Evolutionary conservation across 352 stramenopile genomes (phyloP).

Genomic region (Phytopythium delawarense): DNA sequence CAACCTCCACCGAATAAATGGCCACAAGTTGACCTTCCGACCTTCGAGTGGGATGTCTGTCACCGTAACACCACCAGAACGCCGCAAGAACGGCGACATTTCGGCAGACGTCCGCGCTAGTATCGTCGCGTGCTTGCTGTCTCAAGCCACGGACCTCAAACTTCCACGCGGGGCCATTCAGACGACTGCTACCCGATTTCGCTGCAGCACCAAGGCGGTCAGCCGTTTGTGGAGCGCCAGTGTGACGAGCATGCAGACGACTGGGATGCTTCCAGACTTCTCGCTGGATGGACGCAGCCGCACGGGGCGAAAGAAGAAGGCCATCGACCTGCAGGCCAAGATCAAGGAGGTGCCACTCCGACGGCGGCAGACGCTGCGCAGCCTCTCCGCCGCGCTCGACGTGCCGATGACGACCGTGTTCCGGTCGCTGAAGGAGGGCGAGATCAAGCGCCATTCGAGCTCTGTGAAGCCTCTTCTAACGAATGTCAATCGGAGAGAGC

Average conservation of each 20-base stretch:
- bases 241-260: not conserved
- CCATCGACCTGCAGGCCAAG: not conserved
- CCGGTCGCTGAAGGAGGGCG: not conserved
- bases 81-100: not conserved
- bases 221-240: not conserved
- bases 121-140: not conserved
- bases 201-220: not conserved
- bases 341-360: not conserved
- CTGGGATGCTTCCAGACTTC: not conserved
- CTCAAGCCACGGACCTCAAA: not conserved
- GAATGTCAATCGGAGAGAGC: slow-evolving; percentile 2
- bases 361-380: not conserved
- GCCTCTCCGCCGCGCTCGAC: not conserved
- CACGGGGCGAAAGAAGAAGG: not conserved
- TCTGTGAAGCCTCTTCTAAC: slow-evolving; percentile 6
- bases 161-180: not conserved
- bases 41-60: not conserved
- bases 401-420: not conserved
- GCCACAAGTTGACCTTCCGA: not conserved
- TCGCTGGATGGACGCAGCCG: not conserved
- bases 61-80: not conserved
- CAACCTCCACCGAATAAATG: not conserved
- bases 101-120: not conserved
- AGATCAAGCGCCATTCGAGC: not conserved
- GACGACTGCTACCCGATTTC: not conserved